Evolutionary conservation across 148 eudicot species (phyloP).

Genomic region (Nepenthes gracilis): DNA sequence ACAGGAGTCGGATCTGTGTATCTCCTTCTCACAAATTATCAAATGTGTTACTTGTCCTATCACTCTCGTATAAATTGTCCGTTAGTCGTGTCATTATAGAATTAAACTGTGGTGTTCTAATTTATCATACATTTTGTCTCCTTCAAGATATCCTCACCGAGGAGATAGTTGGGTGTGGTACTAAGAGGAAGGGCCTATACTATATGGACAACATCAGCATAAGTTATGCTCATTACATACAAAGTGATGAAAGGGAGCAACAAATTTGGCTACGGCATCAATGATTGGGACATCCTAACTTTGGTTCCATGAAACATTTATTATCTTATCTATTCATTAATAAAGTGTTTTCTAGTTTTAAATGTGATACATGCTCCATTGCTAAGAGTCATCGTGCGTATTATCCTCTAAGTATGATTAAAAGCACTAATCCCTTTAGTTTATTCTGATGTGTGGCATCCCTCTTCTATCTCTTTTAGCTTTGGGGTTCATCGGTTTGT

Average conservation of each 20-base stretch:
- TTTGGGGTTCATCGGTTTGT: too few relatives aligned
- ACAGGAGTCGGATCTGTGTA: neutral
- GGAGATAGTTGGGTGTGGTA: neutral
- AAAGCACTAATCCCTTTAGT: too few relatives aligned
- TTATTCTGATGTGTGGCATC: too few relatives aligned
- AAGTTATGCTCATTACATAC: neutral
- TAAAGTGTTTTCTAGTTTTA: too few relatives aligned
- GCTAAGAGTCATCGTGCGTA: too few relatives aligned
- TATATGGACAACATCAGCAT: neutral
- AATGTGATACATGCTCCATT: too few relatives aligned
- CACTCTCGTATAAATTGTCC: neutral
- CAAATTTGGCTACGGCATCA: neutral
- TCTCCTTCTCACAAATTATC: neutral
- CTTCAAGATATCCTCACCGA: slow-evolving; percentile 2
- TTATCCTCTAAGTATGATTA: too few relatives aligned
- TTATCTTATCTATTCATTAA: too few relatives aligned
- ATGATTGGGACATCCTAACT: too few relatives aligned
- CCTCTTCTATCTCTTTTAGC: too few relatives aligned
- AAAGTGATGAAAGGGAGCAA: neutral
- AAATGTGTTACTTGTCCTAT: neutral
- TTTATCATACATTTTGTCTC: neutral
- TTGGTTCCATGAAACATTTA: too few relatives aligned
- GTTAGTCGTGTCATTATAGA: neutral
- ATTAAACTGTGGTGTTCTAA: neutral
- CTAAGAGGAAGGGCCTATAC: slow-evolving; percentile 2